phyloP scores from a whole-genome alignment of 805 yeast genomes.

The Candida hispaniensis region DNA sequence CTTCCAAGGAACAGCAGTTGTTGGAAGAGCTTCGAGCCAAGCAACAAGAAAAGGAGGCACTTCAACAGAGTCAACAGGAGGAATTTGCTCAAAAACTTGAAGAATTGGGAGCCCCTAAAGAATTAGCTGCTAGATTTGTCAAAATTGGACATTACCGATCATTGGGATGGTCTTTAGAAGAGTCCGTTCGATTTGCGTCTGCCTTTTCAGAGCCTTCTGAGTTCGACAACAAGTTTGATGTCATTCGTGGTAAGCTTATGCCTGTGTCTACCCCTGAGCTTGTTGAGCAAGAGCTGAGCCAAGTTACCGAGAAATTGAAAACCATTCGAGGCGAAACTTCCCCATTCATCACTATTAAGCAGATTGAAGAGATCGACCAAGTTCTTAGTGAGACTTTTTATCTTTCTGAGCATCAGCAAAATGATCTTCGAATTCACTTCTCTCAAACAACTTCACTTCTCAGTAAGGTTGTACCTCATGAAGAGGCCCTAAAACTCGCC shows the following conservation, averaged over 20 bases:
- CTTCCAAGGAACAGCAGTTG: slow-evolving; percentile 11
- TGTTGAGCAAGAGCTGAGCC: slow-evolving; percentile 4
- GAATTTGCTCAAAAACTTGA: slow-evolving; percentile 4
- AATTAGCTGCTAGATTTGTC: slow-evolving; percentile 3
- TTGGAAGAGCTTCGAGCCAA: slow-evolving; percentile 7
- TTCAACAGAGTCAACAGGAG: neutral
- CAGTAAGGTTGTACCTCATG: slow-evolving; percentile 12
- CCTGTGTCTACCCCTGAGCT: slow-evolving; percentile 5
- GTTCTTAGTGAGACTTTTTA: slow-evolving; percentile 2
- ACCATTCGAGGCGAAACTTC: slow-evolving; percentile 1
- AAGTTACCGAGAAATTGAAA: slow-evolving; percentile 3
- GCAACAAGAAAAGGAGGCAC: slow-evolving; percentile 1
- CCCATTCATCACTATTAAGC: slow-evolving; percentile 5
- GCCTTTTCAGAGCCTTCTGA: slow-evolving; percentile 1
- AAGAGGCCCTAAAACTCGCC: slow-evolving; percentile 10
- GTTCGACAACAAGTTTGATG: slow-evolving; percentile 7
- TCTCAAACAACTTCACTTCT: slow-evolving; percentile 3
- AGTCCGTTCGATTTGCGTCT: slow-evolving; percentile 10
- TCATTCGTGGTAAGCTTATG: slow-evolving; percentile 4
- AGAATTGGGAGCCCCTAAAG: slow-evolving; percentile 4
- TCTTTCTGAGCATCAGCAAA: neutral
- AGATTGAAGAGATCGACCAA: slow-evolving; percentile 10
- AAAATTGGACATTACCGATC: slow-evolving; percentile 7
- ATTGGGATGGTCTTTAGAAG: slow-evolving; percentile 9
- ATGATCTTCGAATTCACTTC: slow-evolving; percentile 6